Evolutionary conservation across 78 protist species (phyloP), one percentile per base, ranked within the genome.

Genomic region (Diacronema lutheri): DNA sequence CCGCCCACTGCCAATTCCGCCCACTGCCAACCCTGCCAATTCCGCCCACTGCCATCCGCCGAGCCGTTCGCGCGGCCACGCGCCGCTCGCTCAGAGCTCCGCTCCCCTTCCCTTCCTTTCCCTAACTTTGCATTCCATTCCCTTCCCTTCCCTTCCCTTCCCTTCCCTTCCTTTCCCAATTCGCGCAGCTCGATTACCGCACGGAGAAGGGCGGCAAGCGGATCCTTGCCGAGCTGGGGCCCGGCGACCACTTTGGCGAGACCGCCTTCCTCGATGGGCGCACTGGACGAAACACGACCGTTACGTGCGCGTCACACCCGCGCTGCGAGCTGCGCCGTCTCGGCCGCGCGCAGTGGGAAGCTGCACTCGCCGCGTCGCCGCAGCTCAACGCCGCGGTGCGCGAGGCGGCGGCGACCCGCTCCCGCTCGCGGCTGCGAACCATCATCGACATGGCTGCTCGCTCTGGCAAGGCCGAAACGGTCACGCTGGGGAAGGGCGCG

Each of bases 191-290:
- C 16, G 16, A 44, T 7, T 44, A 44, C 50, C 3, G 7, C 16
- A 44, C 50, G 16, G 50, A 44, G 50, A 44, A 7, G 16, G 50
- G 50, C 50, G 50, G 16, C 16, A 7, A 44, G 50, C 3, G 7
- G 21, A 58, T 71, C 23, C n/a, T 71, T 0, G 79, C 79, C 7
- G 23, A 7, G 14, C 79, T 71, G 11, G 60, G 79, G 37, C 60
- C 79, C 0, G 79, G 79, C 0, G 79, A 71, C 35, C 79, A 71
- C 79, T 71, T 71, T 11, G 79, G 79, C 37, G 79, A 71, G 79
- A 71, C 79, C 7, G 79, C 79, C 16, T 1, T 71, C n/a, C 12
- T 71, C 19, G 79, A 71, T 14, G 58, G 23, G 37, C 56, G 79
- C 10, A 26, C 6, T 12, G 12, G 1, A 6, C 79, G 79, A 1